These are phyloP conservation scores for Botryotinia calthae DNA, from an alignment of 2,329 filamentous ascomycete species.

Conservation along the genomic window DNA sequence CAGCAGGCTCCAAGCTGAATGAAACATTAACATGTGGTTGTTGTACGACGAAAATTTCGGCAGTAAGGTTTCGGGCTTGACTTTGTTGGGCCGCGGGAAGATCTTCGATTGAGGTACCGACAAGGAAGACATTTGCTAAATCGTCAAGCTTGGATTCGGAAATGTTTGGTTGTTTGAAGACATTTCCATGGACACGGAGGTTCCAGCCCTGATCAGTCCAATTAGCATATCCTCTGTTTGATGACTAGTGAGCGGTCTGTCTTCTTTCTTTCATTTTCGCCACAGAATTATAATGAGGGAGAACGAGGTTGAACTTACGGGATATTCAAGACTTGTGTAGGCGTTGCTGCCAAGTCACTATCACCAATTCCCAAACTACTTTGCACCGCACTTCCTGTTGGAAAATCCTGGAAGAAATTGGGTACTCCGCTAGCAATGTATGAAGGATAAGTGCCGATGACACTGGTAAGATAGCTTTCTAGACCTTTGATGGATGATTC, in stretches of 20 bases:
- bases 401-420: conserved; percentile 65
- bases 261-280: background rate
- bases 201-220: conserved; percentile 78
- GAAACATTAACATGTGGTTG: conserved; percentile 63
- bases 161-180: conserved; percentile 76
- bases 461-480: conserved; percentile 49
- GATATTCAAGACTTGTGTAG: conserved; percentile 69
- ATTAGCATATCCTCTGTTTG: conserved; percentile 61
- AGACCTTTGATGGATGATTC: conserved; percentile 44
- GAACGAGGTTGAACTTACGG: conserved; percentile 44
- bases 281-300: background rate
- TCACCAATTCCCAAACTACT: conserved; percentile 60
- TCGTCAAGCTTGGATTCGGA: conserved; percentile 62
- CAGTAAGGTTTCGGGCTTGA: conserved; percentile 71
- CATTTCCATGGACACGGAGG: conserved; percentile 72
- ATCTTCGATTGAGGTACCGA: conserved; percentile 59
- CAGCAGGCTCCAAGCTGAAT: conserved; percentile 59
- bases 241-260: background rate
- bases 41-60: conserved; percentile 72
- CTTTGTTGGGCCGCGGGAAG: conserved; percentile 58
- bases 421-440: conserved; percentile 64
- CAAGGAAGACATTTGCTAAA: conserved; percentile 68
- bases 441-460: conserved; percentile 56
- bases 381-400: conserved; percentile 58
- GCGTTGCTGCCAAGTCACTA: conserved; percentile 57